Percentiles rank a stretch among this genome's conserved stretches.
phyloP scores from a whole-genome alignment of 495 filamentous ascomycete species.

The Clohesyomyces aquaticus region DNA sequence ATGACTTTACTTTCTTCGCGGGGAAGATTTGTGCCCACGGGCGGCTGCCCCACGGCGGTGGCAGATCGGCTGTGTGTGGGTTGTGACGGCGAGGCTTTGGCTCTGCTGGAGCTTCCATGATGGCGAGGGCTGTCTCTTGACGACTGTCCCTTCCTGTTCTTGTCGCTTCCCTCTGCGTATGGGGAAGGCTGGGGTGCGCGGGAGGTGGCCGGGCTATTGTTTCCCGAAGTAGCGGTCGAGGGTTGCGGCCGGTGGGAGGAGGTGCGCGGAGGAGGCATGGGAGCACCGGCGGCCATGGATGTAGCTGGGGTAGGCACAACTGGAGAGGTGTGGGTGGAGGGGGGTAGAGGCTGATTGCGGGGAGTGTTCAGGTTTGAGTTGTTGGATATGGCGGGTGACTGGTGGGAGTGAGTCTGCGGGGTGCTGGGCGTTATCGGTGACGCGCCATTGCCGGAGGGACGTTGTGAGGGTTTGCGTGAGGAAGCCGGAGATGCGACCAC shows the following conservation, averaged over 20 bases:
- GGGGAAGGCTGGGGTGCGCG: conserved; percentile 13
- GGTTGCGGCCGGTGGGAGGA: conserved; percentile 55
- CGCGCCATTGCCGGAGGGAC: conserved; percentile 60
- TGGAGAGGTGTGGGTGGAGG: conserved; percentile 48
- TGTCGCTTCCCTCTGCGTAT: conserved; percentile 34
- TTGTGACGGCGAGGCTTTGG: conserved; percentile 36
- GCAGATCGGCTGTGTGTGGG: conserved; percentile 51
- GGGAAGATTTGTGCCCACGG: conserved; percentile 54
- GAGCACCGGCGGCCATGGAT: conserved; percentile 46
- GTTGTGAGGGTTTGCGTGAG: conserved; percentile 54
- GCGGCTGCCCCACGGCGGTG: conserved; percentile 47
- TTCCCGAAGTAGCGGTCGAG: conserved; percentile 20
- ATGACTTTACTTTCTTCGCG: conserved; percentile 73
- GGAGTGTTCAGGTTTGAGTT: conserved; percentile 52
- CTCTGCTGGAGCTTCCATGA: conserved; percentile 38
- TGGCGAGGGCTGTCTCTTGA: conserved; percentile 52
- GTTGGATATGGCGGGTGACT: conserved; percentile 40
- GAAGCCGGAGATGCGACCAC: conserved; percentile 51
- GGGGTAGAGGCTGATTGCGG: conserved; percentile 50
- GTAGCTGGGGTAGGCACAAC: conserved; percentile 49
- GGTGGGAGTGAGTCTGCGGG: conserved; percentile 43
- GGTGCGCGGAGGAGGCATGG: conserved; percentile 64
- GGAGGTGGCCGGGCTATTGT: conserved; percentile 25
- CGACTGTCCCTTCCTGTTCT: conserved; percentile 47
- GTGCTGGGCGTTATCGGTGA: conserved; percentile 50